These are phyloP conservation scores for Emmonsiellopsis sp. DNA, from an alignment of 2,329 filamentous ascomycete species.

Conservation along the genomic window DNA sequence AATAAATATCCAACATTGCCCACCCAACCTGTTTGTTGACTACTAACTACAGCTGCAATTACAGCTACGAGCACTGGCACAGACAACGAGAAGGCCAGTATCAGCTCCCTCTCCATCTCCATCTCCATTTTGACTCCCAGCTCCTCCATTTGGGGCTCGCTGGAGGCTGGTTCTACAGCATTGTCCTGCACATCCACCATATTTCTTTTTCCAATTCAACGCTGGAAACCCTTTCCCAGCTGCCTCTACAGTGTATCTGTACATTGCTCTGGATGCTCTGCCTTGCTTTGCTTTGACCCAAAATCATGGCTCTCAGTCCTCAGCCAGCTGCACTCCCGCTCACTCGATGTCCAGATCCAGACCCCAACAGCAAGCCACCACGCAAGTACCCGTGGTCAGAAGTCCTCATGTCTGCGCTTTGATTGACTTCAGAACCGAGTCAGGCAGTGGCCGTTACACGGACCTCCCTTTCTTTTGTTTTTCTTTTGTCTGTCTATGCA, in stretches of 20 bases:
- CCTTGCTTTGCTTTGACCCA: background rate
- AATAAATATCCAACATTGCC: too few relatives aligned
- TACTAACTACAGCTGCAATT: too few relatives aligned
- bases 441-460: background rate
- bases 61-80: too few relatives aligned
- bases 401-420: background rate
- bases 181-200: background rate
- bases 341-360: background rate
- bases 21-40: too few relatives aligned
- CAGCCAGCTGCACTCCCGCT: background rate
- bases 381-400: constrained; percentile 1
- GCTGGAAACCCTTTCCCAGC: background rate
- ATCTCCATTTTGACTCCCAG: background rate
- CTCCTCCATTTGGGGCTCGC: background rate
- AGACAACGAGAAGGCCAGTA: too few relatives aligned
- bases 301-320: background rate
- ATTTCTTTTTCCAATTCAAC: background rate
- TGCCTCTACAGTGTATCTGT: too few relatives aligned
- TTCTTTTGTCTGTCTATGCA: background rate
- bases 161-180: background rate
- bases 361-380: background rate
- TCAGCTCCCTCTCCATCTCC: background rate
- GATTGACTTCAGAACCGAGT: background rate
- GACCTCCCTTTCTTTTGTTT: background rate
- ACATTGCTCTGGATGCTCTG: too few relatives aligned